These are phyloP conservation scores for Lyophyllum shimeji DNA, from an alignment of 768 basidiomycete species.

Conservation along the genomic window DNA sequence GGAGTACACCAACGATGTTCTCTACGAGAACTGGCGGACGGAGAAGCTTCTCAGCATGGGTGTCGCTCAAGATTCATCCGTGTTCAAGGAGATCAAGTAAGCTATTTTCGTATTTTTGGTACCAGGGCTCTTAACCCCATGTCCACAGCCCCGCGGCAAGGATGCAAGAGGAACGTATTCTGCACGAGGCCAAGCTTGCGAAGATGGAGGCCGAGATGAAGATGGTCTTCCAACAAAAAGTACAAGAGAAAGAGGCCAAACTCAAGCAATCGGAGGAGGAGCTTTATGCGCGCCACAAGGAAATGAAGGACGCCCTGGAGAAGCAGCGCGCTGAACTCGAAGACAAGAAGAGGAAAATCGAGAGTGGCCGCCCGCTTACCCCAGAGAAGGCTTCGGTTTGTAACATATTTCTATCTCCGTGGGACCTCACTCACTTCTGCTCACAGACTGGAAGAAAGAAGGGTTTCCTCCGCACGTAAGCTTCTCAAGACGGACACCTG, in stretches of 20 bases:
- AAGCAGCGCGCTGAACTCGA: conserved; percentile 95
- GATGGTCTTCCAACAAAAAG: conserved; percentile 99
- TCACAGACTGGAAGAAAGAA: conserved; percentile 65
- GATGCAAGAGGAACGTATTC: conserved; percentile 91
- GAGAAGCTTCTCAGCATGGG: conserved; percentile 98
- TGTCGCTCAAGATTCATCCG: conserved; percentile 93
- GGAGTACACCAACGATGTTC: conserved; percentile 92
- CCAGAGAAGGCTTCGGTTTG: conserved; percentile 89
- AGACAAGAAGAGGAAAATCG: conserved; percentile 96
- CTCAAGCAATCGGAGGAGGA: conserved; percentile 99
- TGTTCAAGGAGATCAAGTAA: conserved; percentile 99
- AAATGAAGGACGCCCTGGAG: conserved; percentile 99
- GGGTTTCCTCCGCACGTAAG: conserved; percentile 71
- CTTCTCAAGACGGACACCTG: conserved; percentile 15
- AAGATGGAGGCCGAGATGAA: conserved; percentile 99
- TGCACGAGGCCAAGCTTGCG: conserved; percentile 96
- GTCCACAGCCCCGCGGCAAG: conserved; percentile 83
- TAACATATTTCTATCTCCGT: conserved; percentile 17
- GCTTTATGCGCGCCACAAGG: conserved; percentile 96
- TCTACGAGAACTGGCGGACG: conserved; percentile 98
- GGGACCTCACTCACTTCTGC: conserved; percentile 17
- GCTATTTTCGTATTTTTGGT: conserved; percentile 27
- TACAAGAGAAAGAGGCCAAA: conserved; percentile 98
- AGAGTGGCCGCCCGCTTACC: conserved; percentile 91
- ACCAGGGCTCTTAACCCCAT: conserved; percentile 15